Evolutionary conservation across 257 asterid genomes (phyloP), one percentile per base, ranked within the genome.

Genomic region (Euphrasia confusa): DNA sequence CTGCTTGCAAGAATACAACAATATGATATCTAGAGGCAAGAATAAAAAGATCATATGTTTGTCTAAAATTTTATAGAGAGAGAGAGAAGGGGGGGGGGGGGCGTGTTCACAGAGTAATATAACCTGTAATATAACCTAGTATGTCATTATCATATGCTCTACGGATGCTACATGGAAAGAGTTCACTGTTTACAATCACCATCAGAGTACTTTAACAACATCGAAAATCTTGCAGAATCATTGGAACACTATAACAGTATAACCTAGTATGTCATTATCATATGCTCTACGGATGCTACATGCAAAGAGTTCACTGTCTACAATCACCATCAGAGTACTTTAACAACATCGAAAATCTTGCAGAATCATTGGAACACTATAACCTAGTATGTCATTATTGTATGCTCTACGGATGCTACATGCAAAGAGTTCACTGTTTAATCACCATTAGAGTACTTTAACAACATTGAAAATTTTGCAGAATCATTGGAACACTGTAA

Each of bases 241-340:
- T 10, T 52, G 37, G 60, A 54, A 54, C 39, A 12, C 17, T 49
- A 12, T 49, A 15, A 49, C 33, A 24, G 58, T 24, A 10, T 48
- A 69, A 68, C 76, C 69, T 75, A 33, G 77, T 55, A 58, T 35
- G 69, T 50, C 24, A 21, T n/a, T 2, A 13, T 14, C 33, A 49
- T 14, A 1, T 30, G 67, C 27, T 48, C 5, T 21, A 28, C 12
- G 53, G 28, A 45, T 45, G 66, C 47, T 47, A 62, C 12, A 48
- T 28, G 3, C 9, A 14, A 63, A 63, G 67, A 48, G 35, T 15
- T 9, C 10, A 48, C 48, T 63, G 17, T 30, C 27, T 7, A 9
- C 28, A 18, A 14, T 13, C 21, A 15, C 28, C 18, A 63, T 50
- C 59, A 37, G 42, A 37, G 11, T 17, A 50, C 21, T 50, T 5